Percentiles rank a stretch among this genome's conserved stretches.
Conservation (phyloP, 768 basidiomycete species). For the Boletus bicolor region DNA sequence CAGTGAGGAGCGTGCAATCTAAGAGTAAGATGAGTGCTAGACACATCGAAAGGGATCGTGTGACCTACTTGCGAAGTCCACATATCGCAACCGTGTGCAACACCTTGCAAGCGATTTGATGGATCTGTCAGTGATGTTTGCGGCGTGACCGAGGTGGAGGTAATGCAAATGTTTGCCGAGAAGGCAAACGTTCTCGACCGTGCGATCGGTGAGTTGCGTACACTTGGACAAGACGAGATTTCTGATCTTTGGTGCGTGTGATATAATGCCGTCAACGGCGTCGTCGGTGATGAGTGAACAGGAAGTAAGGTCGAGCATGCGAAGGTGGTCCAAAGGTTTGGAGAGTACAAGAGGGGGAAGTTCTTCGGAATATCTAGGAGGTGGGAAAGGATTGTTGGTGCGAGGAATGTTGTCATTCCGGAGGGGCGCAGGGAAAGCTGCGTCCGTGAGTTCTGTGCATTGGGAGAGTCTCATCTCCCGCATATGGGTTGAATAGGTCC, state of each 20-base stretch:
- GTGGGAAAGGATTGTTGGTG: conserved; percentile 42
- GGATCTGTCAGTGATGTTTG: conserved; percentile 84
- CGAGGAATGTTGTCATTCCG: conserved; percentile 36
- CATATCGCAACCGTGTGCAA: conserved; percentile 89
- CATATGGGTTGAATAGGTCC: conserved; percentile 76
- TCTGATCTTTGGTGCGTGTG: conserved; percentile 78
- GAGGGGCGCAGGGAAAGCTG: conserved; percentile 77
- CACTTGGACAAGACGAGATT: conserved; percentile 89
- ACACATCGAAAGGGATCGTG: not conserved
- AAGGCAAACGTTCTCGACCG: conserved; percentile 78
- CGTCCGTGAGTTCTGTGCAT: conserved; percentile 74
- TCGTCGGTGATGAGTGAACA: conserved; percentile 79
- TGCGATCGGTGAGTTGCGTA: conserved; percentile 68
- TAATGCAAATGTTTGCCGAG: conserved; percentile 94
- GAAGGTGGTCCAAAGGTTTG: conserved; percentile 74
- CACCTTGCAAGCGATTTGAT: conserved; percentile 78
- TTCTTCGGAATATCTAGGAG: conserved; percentile 38
- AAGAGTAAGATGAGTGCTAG: conserved; percentile 14
- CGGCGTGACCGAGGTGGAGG: conserved; percentile 91
- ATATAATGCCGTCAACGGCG: conserved; percentile 78
- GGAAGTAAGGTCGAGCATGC: conserved; percentile 90
- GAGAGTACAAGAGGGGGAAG: conserved; percentile 66
- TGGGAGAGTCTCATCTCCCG: conserved; percentile 88
- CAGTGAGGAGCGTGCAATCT: conserved; percentile 87
- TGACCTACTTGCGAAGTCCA: conserved; percentile 90